Evolutionary conservation across 257 asterid species (phyloP).

Genomic region (Penstemon barbatus): DNA sequence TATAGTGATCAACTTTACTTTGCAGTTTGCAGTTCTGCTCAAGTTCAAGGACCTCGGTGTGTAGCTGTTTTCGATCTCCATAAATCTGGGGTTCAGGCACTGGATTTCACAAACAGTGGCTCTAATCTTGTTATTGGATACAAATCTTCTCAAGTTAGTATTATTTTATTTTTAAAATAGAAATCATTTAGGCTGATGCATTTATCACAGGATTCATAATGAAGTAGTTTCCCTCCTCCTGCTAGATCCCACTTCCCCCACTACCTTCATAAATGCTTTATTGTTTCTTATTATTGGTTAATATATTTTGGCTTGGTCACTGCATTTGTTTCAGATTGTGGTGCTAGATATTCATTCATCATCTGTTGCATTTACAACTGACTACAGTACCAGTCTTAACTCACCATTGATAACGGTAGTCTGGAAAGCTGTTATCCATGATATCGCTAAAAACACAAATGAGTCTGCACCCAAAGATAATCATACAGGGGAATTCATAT

Average conservation of each 20-base stretch:
- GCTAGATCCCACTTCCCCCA: conserved; percentile 21
- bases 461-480: conserved; percentile 46
- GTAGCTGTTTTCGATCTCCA: conserved; percentile 69
- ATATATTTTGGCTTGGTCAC: conserved; percentile 15
- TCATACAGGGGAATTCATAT: conserved; percentile 43
- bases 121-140: conserved; percentile 71
- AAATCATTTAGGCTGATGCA: conserved; percentile 24
- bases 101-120: conserved; percentile 57
- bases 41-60: conserved; percentile 58
- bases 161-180: conserved; percentile 9
- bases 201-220: conserved; percentile 10
- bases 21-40: conserved; percentile 62
- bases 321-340: conserved; percentile 63
- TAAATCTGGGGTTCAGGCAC: conserved; percentile 58
- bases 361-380: conserved; percentile 57
- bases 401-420: conserved; percentile 52
- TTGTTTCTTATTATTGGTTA: neutral
- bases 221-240: conserved; percentile 11
- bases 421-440: conserved; percentile 40
- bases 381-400: conserved; percentile 39
- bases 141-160: conserved; percentile 70
- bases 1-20: conserved; percentile 29
- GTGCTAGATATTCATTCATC: conserved; percentile 71
- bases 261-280: conserved; percentile 6
- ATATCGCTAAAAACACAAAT: conserved; percentile 38